phyloP scores from a whole-genome alignment of 2,329 filamentous ascomycete species.

The Leptographium lundbergii region DNA sequence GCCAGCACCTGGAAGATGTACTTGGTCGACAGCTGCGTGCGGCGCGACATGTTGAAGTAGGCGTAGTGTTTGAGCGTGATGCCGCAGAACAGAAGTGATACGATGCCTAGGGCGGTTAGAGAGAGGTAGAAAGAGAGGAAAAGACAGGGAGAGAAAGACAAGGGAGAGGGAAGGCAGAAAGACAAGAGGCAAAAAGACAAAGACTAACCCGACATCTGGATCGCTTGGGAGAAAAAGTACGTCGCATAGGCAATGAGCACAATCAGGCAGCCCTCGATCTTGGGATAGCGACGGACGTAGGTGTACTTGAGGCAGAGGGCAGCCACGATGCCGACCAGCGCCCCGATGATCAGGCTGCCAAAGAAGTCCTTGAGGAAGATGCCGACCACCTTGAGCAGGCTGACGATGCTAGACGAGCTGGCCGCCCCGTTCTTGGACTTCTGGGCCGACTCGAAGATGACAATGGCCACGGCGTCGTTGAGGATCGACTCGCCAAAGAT shows the following conservation, averaged over 20 bases:
- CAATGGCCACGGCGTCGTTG: constrained; percentile 96
- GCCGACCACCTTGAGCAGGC: constrained; percentile 80
- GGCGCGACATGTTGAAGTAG: constrained; percentile 98
- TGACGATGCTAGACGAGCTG: constrained; percentile 63
- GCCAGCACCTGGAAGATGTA: constrained; percentile 93
- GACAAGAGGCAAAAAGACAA: not conserved
- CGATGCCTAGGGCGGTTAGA: constrained; percentile 53
- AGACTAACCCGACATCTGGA: constrained; percentile 80
- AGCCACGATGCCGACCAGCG: constrained; percentile 74
- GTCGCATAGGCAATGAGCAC: constrained; percentile 90
- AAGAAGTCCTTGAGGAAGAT: constrained; percentile 96
- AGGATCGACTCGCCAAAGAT: constrained; percentile 98
- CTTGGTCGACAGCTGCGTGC: constrained; percentile 94
- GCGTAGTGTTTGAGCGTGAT: constrained; percentile 98
- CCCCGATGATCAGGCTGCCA: constrained; percentile 78
- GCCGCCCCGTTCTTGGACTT: constrained; percentile 69
- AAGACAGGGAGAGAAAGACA: not conserved
- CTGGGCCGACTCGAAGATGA: constrained; percentile 95
- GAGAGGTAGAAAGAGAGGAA: constrained; percentile 1
- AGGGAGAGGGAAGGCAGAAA: not conserved
- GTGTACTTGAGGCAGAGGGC: constrained; percentile 90
- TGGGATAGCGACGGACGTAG: constrained; percentile 79
- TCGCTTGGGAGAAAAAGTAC: constrained; percentile 95
- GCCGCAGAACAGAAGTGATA: constrained; percentile 91
- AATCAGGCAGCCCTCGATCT: constrained; percentile 92